Evolutionary conservation across 352 stramenopile genomes (phyloP).

Genomic region (Phytophthora ramorum): DNA sequence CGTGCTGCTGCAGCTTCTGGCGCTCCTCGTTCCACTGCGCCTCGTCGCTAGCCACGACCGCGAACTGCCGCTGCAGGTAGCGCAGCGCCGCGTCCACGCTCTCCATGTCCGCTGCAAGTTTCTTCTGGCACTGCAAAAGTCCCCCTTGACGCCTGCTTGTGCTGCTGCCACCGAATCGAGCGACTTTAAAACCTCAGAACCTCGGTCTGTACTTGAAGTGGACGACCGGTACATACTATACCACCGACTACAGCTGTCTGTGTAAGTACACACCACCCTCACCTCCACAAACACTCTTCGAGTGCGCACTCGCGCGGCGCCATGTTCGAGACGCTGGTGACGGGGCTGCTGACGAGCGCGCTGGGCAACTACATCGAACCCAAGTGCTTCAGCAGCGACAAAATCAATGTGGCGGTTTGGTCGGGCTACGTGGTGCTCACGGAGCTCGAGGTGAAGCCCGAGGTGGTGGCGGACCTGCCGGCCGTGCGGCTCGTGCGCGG

Average conservation of each 20-base stretch:
- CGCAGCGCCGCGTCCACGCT: slow-evolving; percentile 87
- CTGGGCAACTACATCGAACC: slow-evolving; percentile 90
- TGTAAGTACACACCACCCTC: background rate
- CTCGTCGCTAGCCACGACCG: slow-evolving; percentile 80
- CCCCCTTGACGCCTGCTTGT: slow-evolving; percentile 26
- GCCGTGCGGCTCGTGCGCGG: slow-evolving; percentile 78
- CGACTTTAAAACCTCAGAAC: slow-evolving; percentile 25
- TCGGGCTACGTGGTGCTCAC: slow-evolving; percentile 87
- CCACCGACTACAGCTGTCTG: background rate
- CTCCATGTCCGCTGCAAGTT: slow-evolving; percentile 60
- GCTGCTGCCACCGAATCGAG: slow-evolving; percentile 17
- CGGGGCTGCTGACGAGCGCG: slow-evolving; percentile 82
- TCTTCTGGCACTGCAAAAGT: background rate
- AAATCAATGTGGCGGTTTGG: slow-evolving; percentile 90
- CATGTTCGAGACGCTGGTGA: slow-evolving; percentile 92
- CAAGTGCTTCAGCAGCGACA: slow-evolving; percentile 89
- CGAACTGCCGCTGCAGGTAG: slow-evolving; percentile 87
- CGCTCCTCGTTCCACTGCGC: slow-evolving; percentile 81
- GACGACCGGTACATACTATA: background rate
- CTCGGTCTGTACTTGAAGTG: slow-evolving; percentile 23
- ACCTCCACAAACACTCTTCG: slow-evolving; percentile 8
- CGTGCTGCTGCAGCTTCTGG: slow-evolving; percentile 71
- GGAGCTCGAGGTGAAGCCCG: slow-evolving; percentile 81
- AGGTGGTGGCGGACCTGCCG: slow-evolving; percentile 68
- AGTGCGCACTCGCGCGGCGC: background rate